Percentiles rank a stretch among this genome's conserved stretches.
phyloP scores from a whole-genome alignment of 768 basidiomycete genomes.

The Mycena haematopus region DNA sequence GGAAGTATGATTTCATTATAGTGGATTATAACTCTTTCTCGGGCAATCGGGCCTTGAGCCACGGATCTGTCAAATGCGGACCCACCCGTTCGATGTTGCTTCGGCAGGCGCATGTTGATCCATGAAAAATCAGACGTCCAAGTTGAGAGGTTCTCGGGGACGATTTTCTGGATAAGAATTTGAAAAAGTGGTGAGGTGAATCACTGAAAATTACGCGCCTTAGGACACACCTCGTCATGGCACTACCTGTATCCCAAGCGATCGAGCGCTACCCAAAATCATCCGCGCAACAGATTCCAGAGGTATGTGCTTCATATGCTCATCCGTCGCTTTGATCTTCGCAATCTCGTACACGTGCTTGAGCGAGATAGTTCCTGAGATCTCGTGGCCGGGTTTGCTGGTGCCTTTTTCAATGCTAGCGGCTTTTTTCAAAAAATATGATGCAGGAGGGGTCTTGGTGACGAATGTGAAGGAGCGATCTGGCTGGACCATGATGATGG shows the following conservation, averaged over 20 bases:
- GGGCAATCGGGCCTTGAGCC: slow-evolving; percentile 26
- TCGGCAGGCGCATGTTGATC: slow-evolving; percentile 30
- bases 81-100: slow-evolving; percentile 26
- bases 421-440: slow-evolving; percentile 90
- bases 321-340: slow-evolving; percentile 93
- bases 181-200: slow-evolving; percentile 12
- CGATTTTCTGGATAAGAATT: slow-evolving; percentile 20
- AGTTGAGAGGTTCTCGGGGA: neutral
- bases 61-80: slow-evolving; percentile 28
- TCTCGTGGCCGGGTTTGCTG: slow-evolving; percentile 79
- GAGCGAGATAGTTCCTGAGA: slow-evolving; percentile 82
- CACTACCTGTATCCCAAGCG: slow-evolving; percentile 89
- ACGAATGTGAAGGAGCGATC: slow-evolving; percentile 95
- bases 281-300: slow-evolving; percentile 89
- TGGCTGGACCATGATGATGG: slow-evolving; percentile 91
- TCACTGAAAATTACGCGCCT: slow-evolving; percentile 27
- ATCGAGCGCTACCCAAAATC: slow-evolving; percentile 87
- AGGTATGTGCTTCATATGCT: slow-evolving; percentile 84
- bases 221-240: slow-evolving; percentile 56
- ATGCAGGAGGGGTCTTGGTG: slow-evolving; percentile 89
- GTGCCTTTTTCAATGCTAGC: slow-evolving; percentile 92
- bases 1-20: slow-evolving; percentile 32
- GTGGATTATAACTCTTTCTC: slow-evolving; percentile 26
- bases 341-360: slow-evolving; percentile 99
- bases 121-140: slow-evolving; percentile 16